Evolutionary conservation across 2,329 filamentous ascomycete species (phyloP), one percentile per base, ranked within the genome.

Genomic region (Passalora sequoiae): DNA sequence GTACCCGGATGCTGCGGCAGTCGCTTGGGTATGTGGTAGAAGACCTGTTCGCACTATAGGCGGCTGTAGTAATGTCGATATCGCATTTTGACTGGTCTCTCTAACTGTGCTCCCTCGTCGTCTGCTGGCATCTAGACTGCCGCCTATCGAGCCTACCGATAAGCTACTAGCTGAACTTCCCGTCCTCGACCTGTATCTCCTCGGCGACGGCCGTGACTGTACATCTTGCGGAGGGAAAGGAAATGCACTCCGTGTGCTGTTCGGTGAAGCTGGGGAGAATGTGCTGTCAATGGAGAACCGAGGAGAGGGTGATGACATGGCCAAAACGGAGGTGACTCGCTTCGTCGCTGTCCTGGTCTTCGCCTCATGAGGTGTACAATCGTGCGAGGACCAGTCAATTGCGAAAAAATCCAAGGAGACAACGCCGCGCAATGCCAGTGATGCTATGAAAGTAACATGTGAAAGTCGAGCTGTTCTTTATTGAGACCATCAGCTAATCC

Each of bases 21-120:
- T 78, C 2, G 84, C 80, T 2, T 82, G 74, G 1, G 83, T 84
- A 64, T 94, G 84, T 16, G 89, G 85, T 42, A 89, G 74, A 38
- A 95, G 76, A 44, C 91, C 89, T 2, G 89, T 94, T 52, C 91
- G 81, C 44, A 94, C 81, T 54, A 95, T 94, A 3, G 91, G 87
- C 20, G 88, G 84, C 60, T 94, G 86, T 3, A 97, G 77, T n/a
- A 97, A 76, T 1, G 88, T 94, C 6, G 89, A 95, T 57, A 97
- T 97, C 49, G 92, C 89, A 77, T 95, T 96, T 57, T 89, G 86
- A 8, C 83, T 81, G n/a, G 81, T 79, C 66, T 95, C 89, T 38
- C 71, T 75, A 56, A 83, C 73, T 12, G 82, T 69, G 71, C 77
- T 67, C 72, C 68, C 66, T 49, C 74, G 65, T 65, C 74, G 71